These are phyloP conservation scores for Metrosideros polymorpha DNA, from an alignment of 441 rosid genomes.

Conservation along the genomic window DNA sequence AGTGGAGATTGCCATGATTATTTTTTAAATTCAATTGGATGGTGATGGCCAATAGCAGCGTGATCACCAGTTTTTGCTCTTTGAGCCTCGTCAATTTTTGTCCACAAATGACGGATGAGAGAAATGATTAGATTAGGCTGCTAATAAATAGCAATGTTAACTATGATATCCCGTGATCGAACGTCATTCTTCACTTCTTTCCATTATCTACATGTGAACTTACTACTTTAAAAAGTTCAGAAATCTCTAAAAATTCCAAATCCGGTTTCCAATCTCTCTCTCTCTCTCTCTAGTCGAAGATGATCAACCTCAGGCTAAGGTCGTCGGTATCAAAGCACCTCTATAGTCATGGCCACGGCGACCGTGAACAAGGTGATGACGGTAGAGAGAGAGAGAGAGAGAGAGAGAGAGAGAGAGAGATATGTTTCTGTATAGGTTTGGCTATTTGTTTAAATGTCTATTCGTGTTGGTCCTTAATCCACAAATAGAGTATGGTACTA, in stretches of 20 bases:
- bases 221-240: not conserved
- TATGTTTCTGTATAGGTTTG: not conserved
- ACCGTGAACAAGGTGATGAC: not conserved
- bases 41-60: not conserved
- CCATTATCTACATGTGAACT: not conserved
- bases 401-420: not conserved
- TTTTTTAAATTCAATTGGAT: not conserved
- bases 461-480: not conserved
- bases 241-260: not conserved
- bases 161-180: not conserved
- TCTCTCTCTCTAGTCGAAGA: not conserved
- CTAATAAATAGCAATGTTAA: not conserved
- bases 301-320: not conserved
- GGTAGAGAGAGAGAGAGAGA: not conserved
- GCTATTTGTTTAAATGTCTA: not conserved
- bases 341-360: not conserved
- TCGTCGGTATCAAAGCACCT: not conserved
- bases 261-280: not conserved
- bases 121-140: not conserved
- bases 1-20: not conserved
- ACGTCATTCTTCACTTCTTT: not conserved
- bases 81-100: not conserved
- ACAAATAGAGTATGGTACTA: not conserved
- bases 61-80: not conserved
- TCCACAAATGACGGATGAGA: not conserved